Conservation (phyloP, 129 eudicot genomes). For the Gnaphalium uliginosum region DNA sequence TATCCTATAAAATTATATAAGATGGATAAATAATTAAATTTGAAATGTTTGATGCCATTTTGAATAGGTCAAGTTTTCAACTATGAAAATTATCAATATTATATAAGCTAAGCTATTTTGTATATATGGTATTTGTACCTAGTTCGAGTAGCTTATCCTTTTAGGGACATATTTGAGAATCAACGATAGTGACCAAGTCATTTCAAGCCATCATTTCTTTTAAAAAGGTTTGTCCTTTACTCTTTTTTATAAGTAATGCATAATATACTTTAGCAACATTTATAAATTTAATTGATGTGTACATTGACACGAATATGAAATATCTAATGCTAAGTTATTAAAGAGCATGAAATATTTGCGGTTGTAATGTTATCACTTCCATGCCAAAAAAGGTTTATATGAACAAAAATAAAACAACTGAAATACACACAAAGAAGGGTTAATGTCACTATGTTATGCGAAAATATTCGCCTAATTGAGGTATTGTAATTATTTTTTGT, state of each 20-base stretch:
- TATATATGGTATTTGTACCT: constrained; percentile 12
- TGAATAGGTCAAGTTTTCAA: not conserved
- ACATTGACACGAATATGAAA: too few relatives aligned
- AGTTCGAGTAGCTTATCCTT: not conserved
- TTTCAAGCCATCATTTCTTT: constrained; percentile 7
- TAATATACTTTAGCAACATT: not conserved
- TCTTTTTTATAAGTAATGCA: not conserved
- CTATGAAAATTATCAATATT: not conserved
- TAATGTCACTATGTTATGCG: too few relatives aligned
- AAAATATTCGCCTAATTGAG: too few relatives aligned
- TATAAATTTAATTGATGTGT: not conserved
- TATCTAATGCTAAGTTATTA: not conserved
- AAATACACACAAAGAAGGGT: too few relatives aligned
- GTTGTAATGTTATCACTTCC: too few relatives aligned
- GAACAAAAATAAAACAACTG: too few relatives aligned
- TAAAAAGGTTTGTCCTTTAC: not conserved
- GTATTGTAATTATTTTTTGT: too few relatives aligned
- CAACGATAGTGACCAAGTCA: constrained; percentile 21
- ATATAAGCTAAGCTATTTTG: not conserved
- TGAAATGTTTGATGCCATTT: not conserved
- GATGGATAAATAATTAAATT: too few relatives aligned
- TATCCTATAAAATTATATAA: too few relatives aligned
- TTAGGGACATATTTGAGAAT: constrained; percentile 3
- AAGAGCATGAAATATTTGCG: too few relatives aligned
- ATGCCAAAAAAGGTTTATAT: too few relatives aligned